Conservation (phyloP, 2,329 filamentous ascomycete species). For the Colletotrichum costaricense region DNA sequence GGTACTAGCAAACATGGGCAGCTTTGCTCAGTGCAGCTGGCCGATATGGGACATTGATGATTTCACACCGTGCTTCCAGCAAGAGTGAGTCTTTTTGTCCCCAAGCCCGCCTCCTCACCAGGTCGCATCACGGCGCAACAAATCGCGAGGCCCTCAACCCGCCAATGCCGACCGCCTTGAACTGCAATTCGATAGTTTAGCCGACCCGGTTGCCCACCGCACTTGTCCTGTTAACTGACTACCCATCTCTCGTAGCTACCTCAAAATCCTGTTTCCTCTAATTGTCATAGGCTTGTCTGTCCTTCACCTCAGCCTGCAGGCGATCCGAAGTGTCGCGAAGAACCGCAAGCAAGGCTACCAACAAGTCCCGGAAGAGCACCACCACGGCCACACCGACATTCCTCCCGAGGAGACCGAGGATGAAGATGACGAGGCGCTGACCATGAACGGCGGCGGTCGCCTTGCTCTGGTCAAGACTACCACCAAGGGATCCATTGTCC, state of each 20-base stretch:
- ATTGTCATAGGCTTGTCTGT: conserved; percentile 77
- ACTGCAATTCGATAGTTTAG: no score
- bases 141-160: neutral
- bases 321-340: conserved; percentile 63
- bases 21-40: conserved; percentile 65
- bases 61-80: conserved; percentile 71
- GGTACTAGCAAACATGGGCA: conserved; percentile 49
- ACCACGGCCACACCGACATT: conserved; percentile 62
- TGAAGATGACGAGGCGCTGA: conserved; percentile 68
- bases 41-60: conserved; percentile 74
- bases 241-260: conserved; percentile 66
- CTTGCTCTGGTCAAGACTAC: conserved; percentile 69
- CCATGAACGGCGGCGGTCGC: conserved; percentile 65
- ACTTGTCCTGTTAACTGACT: neutral
- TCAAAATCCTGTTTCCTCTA: conserved; percentile 84
- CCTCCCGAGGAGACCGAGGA: conserved; percentile 61
- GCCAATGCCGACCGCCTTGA: neutral
- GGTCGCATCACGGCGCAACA: conserved; percentile 7
- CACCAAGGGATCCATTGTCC: conserved; percentile 70
- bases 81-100: conserved; percentile 68
- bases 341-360: conserved; percentile 68
- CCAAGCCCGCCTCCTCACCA: conserved; percentile 5
- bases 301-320: conserved; percentile 70
- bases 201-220: neutral
- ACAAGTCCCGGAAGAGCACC: conserved; percentile 57